Conservation (phyloP, 2,329 filamentous ascomycete species). For the Neonectria coccinea region DNA sequence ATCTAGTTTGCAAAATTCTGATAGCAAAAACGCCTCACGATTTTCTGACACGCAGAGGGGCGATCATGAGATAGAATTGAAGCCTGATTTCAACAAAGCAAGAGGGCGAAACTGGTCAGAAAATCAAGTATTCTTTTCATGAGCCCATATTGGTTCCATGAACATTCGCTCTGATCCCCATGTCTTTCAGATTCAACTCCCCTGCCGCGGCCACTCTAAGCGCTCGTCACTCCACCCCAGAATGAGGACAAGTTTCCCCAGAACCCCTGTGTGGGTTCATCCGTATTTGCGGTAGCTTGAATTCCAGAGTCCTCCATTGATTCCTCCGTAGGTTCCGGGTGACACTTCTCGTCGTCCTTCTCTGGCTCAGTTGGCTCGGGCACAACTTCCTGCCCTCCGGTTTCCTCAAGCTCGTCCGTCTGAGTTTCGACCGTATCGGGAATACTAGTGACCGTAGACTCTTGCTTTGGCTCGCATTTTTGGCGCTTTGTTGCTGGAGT, state of each 20-base stretch:
- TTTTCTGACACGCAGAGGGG: neutral
- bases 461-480: neutral
- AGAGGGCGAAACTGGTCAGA: neutral
- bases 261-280: neutral
- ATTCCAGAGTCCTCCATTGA: neutral
- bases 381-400: neutral
- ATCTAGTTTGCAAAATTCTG: neutral
- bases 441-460: neutral
- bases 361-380: neutral
- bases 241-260: neutral
- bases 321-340: neutral
- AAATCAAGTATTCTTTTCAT: neutral
- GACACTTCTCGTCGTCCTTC: neutral
- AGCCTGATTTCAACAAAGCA: neutral
- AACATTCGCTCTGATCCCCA: neutral
- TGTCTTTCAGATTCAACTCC: neutral
- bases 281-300: neutral
- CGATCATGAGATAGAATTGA: neutral
- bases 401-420: neutral
- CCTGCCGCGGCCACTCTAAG: neutral
- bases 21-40: neutral
- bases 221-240: neutral
- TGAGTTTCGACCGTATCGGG: neutral
- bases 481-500: neutral
- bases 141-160: neutral